Evolutionary conservation across 805 yeast genomes (phyloP).

Genomic region (Myxozyma nipponensis): DNA sequence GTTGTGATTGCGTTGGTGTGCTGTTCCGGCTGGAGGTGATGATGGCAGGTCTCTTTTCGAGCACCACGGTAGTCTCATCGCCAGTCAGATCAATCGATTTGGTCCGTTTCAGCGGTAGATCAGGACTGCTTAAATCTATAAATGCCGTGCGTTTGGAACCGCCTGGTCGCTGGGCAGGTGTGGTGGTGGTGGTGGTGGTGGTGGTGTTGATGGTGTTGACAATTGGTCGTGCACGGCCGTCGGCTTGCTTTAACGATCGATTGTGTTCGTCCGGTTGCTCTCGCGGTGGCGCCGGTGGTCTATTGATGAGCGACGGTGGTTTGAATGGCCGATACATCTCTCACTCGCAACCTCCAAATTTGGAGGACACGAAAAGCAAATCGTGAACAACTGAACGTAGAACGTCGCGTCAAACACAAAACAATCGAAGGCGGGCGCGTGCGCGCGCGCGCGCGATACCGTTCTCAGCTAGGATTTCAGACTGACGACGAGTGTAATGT

Average conservation of each 20-base stretch:
- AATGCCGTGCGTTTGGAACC: neutral
- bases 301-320: constrained; percentile 16
- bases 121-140: neutral
- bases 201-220: neutral
- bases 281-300: neutral
- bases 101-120: neutral
- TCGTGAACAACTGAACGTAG: no score
- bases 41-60: constrained; percentile 1
- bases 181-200: neutral
- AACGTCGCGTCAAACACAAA: no score
- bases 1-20: neutral
- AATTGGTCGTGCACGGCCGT: constrained; percentile 1
- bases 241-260: no score
- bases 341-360: no score
- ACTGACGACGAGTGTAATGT: no score
- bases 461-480: no score
- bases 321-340: constrained; percentile 16
- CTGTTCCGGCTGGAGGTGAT: neutral
- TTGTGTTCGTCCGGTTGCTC: no score
- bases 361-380: no score
- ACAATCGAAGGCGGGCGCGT: no score
- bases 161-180: neutral
- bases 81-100: neutral
- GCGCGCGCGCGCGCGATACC: no score
- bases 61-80: neutral